Base-by-base conservation (phyloP, 805 yeast genomes). In the Metschnikowia kofuensis region DNA sequence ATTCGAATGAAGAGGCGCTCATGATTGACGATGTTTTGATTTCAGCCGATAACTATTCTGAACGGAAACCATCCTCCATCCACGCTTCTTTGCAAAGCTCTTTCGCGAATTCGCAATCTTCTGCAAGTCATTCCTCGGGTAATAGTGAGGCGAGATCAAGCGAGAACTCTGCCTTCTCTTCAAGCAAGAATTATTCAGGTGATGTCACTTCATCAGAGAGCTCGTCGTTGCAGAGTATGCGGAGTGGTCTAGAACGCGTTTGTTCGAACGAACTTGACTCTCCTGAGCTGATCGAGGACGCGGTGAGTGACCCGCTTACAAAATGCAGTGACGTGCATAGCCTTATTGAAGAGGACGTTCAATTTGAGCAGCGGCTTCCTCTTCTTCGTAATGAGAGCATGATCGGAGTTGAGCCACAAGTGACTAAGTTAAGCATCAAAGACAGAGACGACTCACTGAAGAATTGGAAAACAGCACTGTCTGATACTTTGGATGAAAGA, bases 21-120 rank as follows among this genome's bases (percentile, higher is more conserved):
- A 64, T 59, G 31, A 65, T 69, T 40, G 74, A 69, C 36, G 65
- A 65, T 14, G 34, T 67, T 9, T 66, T 69, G 10, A 56, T 55
- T 9, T 50, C 49, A 6, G 39, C 31, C 11, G 31, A 28, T 11
- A 31, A 55, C 1, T 35, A 52, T 8, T 30, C 51, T 6, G 48
- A 42, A 4, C 32, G 51, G 6, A 48, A 56, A 30, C 53, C 53
- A 10, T 65, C 72, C 6, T 47, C 58, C 7, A 52, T 70, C 12
- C 55, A 64, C 36, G 57, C 63, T 1, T 68, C 75, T 0, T 56
- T 69, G 40, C 63, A 57, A 21, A 65, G 52, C 47, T 68, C 73
- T 0, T 68, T 70, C 54, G 74, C 74, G 2, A 67, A 65, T n/a
- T 27, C 51, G 1, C 34, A 42, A 5, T 40, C 44, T 6, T 26